phyloP scores from a whole-genome alignment of 73 alveolate genomes.

The Symbiodinium natans region DNA sequence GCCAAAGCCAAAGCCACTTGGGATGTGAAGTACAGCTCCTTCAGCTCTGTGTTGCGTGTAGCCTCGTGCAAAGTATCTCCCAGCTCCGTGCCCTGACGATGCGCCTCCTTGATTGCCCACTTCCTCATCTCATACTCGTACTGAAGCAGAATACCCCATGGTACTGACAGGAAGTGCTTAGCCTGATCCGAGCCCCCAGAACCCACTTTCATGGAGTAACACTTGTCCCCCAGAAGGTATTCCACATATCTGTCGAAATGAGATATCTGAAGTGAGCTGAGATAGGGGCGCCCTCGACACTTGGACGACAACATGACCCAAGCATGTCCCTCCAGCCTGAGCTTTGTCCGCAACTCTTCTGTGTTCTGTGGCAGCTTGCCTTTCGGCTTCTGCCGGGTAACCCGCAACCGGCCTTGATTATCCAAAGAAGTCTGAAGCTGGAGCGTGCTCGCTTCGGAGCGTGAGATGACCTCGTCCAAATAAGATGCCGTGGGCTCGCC shows the following conservation, averaged over 20 bases:
- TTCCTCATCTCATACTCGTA: conserved; percentile 14
- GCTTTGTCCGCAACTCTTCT: not conserved
- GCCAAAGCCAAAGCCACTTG: not conserved
- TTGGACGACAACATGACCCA: not conserved
- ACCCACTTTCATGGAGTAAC: not conserved
- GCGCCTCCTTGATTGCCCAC: not conserved
- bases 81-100: not conserved
- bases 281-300: not conserved
- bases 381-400: not conserved
- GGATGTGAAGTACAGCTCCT: conserved; percentile 19
- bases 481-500: not conserved
- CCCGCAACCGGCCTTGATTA: not conserved
- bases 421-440: not conserved
- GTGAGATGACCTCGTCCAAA: not conserved
- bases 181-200: not conserved
- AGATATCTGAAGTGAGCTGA: not conserved
- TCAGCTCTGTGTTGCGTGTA: not conserved
- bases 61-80: not conserved
- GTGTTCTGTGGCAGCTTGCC: not conserved
- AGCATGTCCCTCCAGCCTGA: conserved; percentile 2
- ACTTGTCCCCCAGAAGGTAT: conserved; percentile 23
- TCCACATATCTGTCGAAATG: not conserved
- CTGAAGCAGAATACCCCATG: not conserved
- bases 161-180: not conserved
- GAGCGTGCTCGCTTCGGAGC: not conserved